Evolutionary conservation across 2,329 filamentous ascomycete genomes (phyloP), one percentile per base, ranked within the genome.

Genomic region (Cordyceps militaris): DNA sequence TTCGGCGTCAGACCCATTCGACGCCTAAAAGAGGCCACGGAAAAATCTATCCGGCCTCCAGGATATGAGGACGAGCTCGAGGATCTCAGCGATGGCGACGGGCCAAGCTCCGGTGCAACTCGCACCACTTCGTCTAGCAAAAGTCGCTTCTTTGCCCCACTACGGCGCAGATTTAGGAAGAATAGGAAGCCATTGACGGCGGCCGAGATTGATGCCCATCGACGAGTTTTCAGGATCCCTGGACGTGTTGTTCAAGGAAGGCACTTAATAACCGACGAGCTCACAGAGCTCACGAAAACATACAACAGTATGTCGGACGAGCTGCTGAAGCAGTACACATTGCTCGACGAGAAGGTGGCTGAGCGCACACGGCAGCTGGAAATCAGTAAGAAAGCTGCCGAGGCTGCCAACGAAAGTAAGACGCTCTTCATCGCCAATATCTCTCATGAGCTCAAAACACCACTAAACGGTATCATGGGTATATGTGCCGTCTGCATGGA

Each of bases 391-490:
- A 90, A 91, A 73, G 90, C 91, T 1, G 92, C 92, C 2, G 92
- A 96, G 71, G 88, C 89, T n/a, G 92, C 92, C 6, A 97, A 96
- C 66, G 89, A 96, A 72, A 95, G 90, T 78, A 99, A 99, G 74
- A 97, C 94, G 0, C 78, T 97, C 14, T 99, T 97, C 74, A 95
- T 99, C 62, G 94, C 94, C 21, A 97, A 97, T 66, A 96, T 97
- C 53, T 87, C 84, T 1, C 84, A 86, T 64, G 84, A 97, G 71
- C 79, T 97, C 43, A 95, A 96, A 69, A 99, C 94, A 1, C 94
- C 94, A 0, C 79, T 97, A 59, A 97, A 97, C 67, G 94, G 93
- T 14, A 97, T 99, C 50, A 79, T 99, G 66, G 94, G 94, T 60
- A 94, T 97, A 88, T 92, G 88, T 64, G 88, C 91, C 0, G 88